A percentile compares a stretch with the other conserved stretches of the same genome.
Conservation (phyloP, 2,329 filamentous ascomycete genomes). For the Pestalotiopsis fici region DNA sequence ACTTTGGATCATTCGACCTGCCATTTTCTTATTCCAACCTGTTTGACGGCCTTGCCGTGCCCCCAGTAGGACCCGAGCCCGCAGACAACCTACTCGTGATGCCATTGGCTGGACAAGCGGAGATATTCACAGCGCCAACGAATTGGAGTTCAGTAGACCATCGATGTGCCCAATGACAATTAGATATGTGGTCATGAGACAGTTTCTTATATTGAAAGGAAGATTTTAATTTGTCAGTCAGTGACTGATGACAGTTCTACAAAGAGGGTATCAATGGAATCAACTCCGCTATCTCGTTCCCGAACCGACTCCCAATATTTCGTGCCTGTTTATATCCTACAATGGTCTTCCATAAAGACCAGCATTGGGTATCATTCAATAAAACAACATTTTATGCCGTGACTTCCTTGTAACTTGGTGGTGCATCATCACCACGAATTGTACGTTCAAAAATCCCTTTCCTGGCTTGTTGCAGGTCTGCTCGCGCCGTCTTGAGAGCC, state of each 20-base stretch:
- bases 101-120: background rate
- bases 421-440: background rate
- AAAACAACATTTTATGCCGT: background rate
- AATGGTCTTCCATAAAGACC: background rate
- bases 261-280: background rate
- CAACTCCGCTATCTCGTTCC: background rate
- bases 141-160: background rate
- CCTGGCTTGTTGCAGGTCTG: slow-evolving; percentile 44
- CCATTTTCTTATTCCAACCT: slow-evolving; percentile 3
- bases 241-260: too few species aligned
- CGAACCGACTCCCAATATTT: background rate
- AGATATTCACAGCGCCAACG: background rate
- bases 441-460: slow-evolving; percentile 39
- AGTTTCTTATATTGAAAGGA: too few species aligned
- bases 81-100: background rate
- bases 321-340: background rate
- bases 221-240: too few species aligned
- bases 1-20: background rate
- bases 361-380: background rate
- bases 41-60: background rate
- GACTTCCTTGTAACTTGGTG: background rate
- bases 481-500: slow-evolving; percentile 33
- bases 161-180: too few species aligned
- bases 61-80: background rate
- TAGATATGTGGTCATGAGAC: too few species aligned